phyloP scores from a whole-genome alignment of 208 protist species.

The Leishmania tropica region DNA sequence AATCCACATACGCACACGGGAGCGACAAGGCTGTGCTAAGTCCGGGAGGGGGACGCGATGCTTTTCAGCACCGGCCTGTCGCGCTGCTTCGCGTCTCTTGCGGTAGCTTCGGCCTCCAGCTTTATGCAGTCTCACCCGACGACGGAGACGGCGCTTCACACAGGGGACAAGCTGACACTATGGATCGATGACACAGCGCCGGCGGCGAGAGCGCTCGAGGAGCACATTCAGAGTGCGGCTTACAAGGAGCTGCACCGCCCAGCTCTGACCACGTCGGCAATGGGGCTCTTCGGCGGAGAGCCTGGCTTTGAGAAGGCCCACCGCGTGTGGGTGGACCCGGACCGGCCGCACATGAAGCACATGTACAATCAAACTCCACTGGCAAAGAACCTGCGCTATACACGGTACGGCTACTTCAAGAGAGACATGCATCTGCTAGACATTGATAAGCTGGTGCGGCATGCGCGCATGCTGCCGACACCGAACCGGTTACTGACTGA shows the following conservation, averaged over 20 bases:
- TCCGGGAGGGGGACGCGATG: slow-evolving; percentile 16
- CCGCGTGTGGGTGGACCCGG: slow-evolving; percentile 91
- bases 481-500: slow-evolving; percentile 85
- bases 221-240: slow-evolving; percentile 63
- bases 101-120: slow-evolving; percentile 31
- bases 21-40: background rate
- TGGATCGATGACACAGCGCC: slow-evolving; percentile 83
- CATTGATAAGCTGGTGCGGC: slow-evolving; percentile 90
- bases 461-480: slow-evolving; percentile 88
- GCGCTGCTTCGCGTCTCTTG: slow-evolving; percentile 40
- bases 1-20: background rate
- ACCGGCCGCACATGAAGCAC: slow-evolving; percentile 90
- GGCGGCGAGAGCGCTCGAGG: slow-evolving; percentile 39
- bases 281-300: slow-evolving; percentile 91
- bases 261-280: slow-evolving; percentile 72
- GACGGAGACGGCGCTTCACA: background rate
- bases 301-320: slow-evolving; percentile 91
- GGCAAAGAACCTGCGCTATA: slow-evolving; percentile 87
- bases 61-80: slow-evolving; percentile 29
- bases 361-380: slow-evolving; percentile 88
- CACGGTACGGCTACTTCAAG: slow-evolving; percentile 92
- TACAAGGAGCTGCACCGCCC: slow-evolving; percentile 90
- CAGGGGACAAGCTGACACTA: slow-evolving; percentile 17
- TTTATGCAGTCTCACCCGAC: slow-evolving; percentile 23
- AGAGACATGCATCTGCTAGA: slow-evolving; percentile 92